A percentile compares a stretch with the other conserved stretches of the same genome.
Evolutionary conservation across 2,329 filamentous ascomycete species (phyloP).

Genomic region (Talaromyces amestolkiae): DNA sequence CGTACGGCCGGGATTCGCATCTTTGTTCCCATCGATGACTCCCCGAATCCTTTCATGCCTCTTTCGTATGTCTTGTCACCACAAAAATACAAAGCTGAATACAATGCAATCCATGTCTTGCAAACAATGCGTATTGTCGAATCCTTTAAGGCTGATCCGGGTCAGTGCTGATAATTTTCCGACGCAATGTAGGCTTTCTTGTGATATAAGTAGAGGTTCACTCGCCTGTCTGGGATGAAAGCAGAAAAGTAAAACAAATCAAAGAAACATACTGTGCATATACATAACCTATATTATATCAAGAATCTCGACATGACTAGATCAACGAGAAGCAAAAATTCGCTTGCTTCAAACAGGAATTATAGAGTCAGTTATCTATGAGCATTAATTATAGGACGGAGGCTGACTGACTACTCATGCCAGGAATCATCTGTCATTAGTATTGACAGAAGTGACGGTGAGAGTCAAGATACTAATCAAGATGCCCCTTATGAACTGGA

Average conservation of each 20-base stretch:
- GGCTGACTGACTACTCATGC: not conserved
- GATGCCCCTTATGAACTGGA: conserved; percentile 23
- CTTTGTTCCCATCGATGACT: not conserved
- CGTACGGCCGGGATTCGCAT: not conserved
- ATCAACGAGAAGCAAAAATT: too few species aligned
- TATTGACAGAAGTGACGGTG: not conserved
- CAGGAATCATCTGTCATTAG: not conserved
- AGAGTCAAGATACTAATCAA: not conserved
- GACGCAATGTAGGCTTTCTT: not conserved
- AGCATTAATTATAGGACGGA: not conserved
- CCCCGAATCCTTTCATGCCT: not conserved
- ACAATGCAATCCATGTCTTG: not conserved
- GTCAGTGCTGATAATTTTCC: not conserved
- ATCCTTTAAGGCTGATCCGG: not conserved
- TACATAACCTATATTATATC: not conserved
- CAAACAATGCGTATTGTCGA: not conserved
- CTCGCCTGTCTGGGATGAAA: not conserved
- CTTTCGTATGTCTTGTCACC: not conserved
- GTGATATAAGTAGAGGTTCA: not conserved
- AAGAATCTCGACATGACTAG: not conserved
- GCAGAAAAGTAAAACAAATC: not conserved
- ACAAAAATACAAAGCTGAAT: not conserved
- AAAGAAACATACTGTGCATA: not conserved
- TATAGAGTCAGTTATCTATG: not conserved
- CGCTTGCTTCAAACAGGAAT: not conserved